Evolutionary conservation across 768 basidiomycete genomes (phyloP), one percentile per base, ranked within the genome.

Genomic region (Termitomyces heimii): DNA sequence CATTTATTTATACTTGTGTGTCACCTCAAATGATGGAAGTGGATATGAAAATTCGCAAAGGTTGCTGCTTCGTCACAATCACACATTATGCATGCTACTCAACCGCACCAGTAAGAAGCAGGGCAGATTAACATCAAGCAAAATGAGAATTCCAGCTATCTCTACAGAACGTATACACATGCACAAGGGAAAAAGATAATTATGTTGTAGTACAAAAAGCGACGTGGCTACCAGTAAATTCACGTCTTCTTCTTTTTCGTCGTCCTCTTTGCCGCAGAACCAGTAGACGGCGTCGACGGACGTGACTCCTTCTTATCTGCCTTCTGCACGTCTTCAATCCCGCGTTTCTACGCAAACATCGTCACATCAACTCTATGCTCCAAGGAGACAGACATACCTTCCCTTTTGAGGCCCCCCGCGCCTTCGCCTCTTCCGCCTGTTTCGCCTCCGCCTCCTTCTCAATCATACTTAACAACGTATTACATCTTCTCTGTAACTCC

Each of bases 381-480:
- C 56, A 47, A 39, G 7, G 42, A 39, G 14, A 34, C 39, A 58
- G 42, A 55, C 81, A 4, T 44, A 88, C 88, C 81, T 90, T 91
- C 42, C 85, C 81, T 67, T 84, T 82, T 1, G 75, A 64, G 2
- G 75, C 65, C 2, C 80, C 78, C 65, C 84, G 88, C 31, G 77
- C 70, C 69, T 82, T 86, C 4, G 79, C 80, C 64, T 88, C 85
- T 67, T 89, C 88, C 35, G 83, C 82, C 58, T 82, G 79, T 50
- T 82, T 80, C 46, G 76, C 73, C 67, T 82, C 81, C n/a, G 86
- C 88, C 71, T 98, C 96, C 76, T 95, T 96, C 74, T 92, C 88
- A 60, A 99, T 91, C 84, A 97, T 92, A 10, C 85, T 78, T 28
- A 97, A 66, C 37, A 98, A 68, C 2, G 96, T 97, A 63, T 88